Evolutionary conservation across 495 filamentous ascomycete species (phyloP).

Genomic region (Jackrogersella minutella): DNA sequence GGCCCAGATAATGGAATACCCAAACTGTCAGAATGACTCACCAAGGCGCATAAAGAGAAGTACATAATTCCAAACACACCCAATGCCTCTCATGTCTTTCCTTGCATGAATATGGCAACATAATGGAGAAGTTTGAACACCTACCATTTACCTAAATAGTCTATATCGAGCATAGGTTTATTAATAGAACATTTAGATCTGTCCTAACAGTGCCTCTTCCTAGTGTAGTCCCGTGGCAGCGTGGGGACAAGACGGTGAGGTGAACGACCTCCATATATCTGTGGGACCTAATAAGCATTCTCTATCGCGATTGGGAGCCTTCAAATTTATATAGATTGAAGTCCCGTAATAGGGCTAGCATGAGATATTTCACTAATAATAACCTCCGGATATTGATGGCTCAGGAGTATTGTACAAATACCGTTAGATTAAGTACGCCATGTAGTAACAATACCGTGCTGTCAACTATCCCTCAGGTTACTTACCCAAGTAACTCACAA

Average conservation of each 20-base stretch:
- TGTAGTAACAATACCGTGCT: no score
- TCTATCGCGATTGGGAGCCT: conserved; percentile 11
- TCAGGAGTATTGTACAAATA: no score
- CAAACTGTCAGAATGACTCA: background rate
- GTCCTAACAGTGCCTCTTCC: background rate
- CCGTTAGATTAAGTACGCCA: no score
- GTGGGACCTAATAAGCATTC: conserved; percentile 6
- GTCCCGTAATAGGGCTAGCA: conserved; percentile 1
- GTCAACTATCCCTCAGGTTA: no score
- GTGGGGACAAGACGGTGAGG: conserved; percentile 3
- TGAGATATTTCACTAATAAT: no score
- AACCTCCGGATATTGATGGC: no score
- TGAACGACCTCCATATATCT: conserved; percentile 16
- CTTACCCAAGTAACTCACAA: no score
- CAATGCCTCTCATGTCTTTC: background rate
- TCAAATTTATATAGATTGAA: no score
- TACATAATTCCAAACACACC: background rate
- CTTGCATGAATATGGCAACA: background rate
- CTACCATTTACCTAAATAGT: background rate
- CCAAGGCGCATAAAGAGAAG: background rate
- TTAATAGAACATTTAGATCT: conserved; percentile 27
- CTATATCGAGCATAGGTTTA: background rate
- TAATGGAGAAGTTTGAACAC: background rate
- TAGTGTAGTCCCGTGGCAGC: no score
- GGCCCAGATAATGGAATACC: background rate